Percentiles rank a stretch among this genome's conserved stretches.
Conservation (phyloP, 23 red algal genomes). For the Cyanidioschyzon merolae region DNA sequence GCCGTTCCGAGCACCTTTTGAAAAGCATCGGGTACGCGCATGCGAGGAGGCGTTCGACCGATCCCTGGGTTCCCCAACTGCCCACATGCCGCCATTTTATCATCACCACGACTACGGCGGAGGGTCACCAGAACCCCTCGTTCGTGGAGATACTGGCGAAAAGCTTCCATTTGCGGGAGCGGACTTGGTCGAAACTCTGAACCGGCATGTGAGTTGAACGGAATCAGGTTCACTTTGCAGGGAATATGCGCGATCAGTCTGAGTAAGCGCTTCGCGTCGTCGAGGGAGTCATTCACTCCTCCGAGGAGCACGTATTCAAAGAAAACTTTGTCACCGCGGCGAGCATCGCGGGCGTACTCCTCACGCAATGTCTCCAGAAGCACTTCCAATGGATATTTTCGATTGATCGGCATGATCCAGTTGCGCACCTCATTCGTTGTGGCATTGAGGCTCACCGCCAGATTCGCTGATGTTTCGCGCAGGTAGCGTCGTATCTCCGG, state of each 20-base stretch:
- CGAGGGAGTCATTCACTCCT: slow-evolving; percentile 73
- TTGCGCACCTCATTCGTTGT: slow-evolving; percentile 70
- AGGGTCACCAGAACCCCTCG: slow-evolving; percentile 74
- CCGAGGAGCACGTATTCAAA: slow-evolving; percentile 89
- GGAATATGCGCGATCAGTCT: slow-evolving; percentile 53
- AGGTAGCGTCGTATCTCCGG: slow-evolving; percentile 81
- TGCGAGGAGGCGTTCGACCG: slow-evolving; percentile 35
- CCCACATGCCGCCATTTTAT: slow-evolving; percentile 97
- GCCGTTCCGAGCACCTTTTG: too few relatives aligned
- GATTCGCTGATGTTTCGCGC: slow-evolving; percentile 44
- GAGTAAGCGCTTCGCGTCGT: slow-evolving; percentile 70
- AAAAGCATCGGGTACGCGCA: slow-evolving; percentile 49
- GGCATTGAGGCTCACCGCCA: slow-evolving; percentile 83
- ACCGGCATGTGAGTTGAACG: slow-evolving; percentile 81
- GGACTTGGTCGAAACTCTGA: slow-evolving; percentile 49
- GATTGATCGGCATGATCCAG: slow-evolving; percentile 98
- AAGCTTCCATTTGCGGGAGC: slow-evolving; percentile 37
- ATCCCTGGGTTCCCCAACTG: slow-evolving; percentile 60
- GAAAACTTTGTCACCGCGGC: slow-evolving; percentile 56
- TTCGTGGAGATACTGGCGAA: slow-evolving; percentile 46
- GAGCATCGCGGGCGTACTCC: slow-evolving; percentile 35
- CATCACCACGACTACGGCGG: slow-evolving; percentile 64
- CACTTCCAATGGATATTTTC: slow-evolving; percentile 67
- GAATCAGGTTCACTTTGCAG: slow-evolving; percentile 98
- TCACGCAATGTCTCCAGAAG: slow-evolving; percentile 59